Evolutionary conservation across 1,284 basidiomycete species (phyloP).

Genomic region (Leucoagaricus sp.): DNA sequence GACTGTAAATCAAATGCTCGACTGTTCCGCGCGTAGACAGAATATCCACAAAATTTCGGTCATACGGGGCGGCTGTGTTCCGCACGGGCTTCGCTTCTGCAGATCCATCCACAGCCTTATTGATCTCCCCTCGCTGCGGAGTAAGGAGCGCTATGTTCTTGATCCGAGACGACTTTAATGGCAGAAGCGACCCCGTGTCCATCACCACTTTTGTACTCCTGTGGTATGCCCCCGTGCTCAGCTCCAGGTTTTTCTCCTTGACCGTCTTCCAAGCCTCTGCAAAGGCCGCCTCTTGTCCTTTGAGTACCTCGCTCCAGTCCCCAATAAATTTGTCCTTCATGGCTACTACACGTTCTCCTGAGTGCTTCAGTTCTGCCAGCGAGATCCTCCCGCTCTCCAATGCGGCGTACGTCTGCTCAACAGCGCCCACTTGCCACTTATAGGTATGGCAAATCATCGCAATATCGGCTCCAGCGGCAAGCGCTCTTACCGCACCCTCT

Average conservation of each 20-base stretch:
- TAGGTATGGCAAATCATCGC: constrained; percentile 72
- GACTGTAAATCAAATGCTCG: constrained; percentile 50
- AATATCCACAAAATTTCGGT: constrained; percentile 46
- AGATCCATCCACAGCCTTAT: constrained; percentile 60
- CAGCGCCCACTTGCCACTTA: constrained; percentile 49
- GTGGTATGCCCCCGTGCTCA: constrained; percentile 51
- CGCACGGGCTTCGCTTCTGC: constrained; percentile 43
- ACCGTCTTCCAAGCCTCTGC: constrained; percentile 32
- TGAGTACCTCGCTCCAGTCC: constrained; percentile 44
- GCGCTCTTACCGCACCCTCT: constrained; percentile 52
- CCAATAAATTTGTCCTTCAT: constrained; percentile 56
- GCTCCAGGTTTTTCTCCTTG: constrained; percentile 37
- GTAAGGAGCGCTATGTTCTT: constrained; percentile 49
- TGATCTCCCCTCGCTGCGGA: constrained; percentile 56
- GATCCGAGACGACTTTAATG: constrained; percentile 28
- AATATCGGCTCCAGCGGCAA: constrained; percentile 65
- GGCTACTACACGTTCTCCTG: constrained; percentile 44
- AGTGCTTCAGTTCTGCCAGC: constrained; percentile 38
- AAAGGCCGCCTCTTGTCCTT: constrained; percentile 30
- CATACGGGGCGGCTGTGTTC: constrained; percentile 60
- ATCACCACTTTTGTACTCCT: constrained; percentile 48
- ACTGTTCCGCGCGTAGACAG: constrained; percentile 36
- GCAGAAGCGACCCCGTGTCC: constrained; percentile 38
- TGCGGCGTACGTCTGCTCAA: constrained; percentile 53
- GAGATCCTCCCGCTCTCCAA: constrained; percentile 42